Conservation (phyloP, 305 asterid species). For the Fraxinus ornus region DNA sequence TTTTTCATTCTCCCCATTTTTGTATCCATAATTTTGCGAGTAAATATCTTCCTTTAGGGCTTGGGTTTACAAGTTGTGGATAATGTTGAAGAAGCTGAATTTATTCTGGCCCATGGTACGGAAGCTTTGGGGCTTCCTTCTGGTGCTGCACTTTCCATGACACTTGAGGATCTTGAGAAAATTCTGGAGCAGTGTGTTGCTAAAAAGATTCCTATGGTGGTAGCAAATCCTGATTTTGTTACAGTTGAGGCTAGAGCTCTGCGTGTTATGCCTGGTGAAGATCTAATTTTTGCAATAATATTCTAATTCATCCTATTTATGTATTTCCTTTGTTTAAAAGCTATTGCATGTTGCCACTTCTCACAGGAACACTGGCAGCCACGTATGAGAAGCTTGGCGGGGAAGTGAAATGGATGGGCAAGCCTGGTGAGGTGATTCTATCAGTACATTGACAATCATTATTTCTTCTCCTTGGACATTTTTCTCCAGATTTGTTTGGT, state of each 20-base stretch:
- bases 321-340: background rate
- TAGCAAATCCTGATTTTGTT: slow-evolving; percentile 97
- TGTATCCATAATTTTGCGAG: slow-evolving; percentile 2
- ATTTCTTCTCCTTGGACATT: background rate
- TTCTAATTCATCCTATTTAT: slow-evolving; percentile 14
- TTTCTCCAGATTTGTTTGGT: background rate
- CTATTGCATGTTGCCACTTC: slow-evolving; percentile 15
- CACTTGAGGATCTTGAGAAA: slow-evolving; percentile 70
- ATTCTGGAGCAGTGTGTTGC: slow-evolving; percentile 71
- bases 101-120: slow-evolving; percentile 89
- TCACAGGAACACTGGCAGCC: slow-evolving; percentile 74
- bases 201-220: slow-evolving; percentile 86
- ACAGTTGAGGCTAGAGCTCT: slow-evolving; percentile 92
- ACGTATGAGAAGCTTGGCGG: slow-evolving; percentile 91
- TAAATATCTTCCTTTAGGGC: slow-evolving; percentile 51
- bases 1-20: background rate
- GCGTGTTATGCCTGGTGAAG: slow-evolving; percentile 87
- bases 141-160: slow-evolving; percentile 65
- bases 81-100: slow-evolving; percentile 71
- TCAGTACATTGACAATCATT: background rate
- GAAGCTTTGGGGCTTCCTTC: slow-evolving; percentile 89
- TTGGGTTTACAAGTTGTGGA: slow-evolving; percentile 81
- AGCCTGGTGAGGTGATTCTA: slow-evolving; percentile 76
- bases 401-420: slow-evolving; percentile 99
- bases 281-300: background rate